A percentile compares a stretch with the other conserved stretches of the same genome.
Evolutionary conservation across 768 basidiomycete genomes (phyloP).

Genomic region (Leccinum uliginosum): DNA sequence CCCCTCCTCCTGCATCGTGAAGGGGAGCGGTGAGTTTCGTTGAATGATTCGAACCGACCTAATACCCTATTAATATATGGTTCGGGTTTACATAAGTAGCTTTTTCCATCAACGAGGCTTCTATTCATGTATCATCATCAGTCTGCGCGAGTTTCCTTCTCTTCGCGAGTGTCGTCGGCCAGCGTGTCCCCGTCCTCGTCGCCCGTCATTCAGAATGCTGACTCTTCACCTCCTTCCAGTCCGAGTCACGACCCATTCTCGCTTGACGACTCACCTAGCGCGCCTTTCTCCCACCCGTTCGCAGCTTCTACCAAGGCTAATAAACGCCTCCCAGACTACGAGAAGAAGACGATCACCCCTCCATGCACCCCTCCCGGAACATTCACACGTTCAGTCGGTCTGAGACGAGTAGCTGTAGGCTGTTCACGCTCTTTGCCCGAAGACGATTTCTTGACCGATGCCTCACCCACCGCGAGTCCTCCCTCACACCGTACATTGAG

Average conservation of each 20-base stretch:
- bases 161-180: slow-evolving; percentile 12
- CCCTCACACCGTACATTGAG: slow-evolving; percentile 9
- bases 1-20: too few relatives aligned
- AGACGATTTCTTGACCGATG: slow-evolving; percentile 17
- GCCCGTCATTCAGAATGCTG: slow-evolving; percentile 34
- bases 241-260: slow-evolving; percentile 25
- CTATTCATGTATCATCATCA: slow-evolving; percentile 9
- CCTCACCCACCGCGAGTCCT: slow-evolving; percentile 9
- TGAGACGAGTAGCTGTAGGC: slow-evolving; percentile 4
- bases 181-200: slow-evolving; percentile 50
- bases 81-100: too few relatives aligned
- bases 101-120: background rate
- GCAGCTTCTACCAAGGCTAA: slow-evolving; percentile 53
- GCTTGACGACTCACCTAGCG: slow-evolving; percentile 26
- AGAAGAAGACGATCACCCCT: slow-evolving; percentile 31
- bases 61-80: too few relatives aligned
- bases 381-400: slow-evolving; percentile 14
- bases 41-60: too few relatives aligned
- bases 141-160: background rate
- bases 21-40: too few relatives aligned
- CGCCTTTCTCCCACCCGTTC: slow-evolving; percentile 41
- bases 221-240: slow-evolving; percentile 37
- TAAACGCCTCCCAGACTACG: slow-evolving; percentile 41
- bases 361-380: slow-evolving; percentile 22
- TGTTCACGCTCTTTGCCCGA: slow-evolving; percentile 24